These are phyloP conservation scores for Podosphaera leucotricha DNA, from an alignment of 2,329 filamentous ascomycete genomes.

Conservation along the genomic window DNA sequence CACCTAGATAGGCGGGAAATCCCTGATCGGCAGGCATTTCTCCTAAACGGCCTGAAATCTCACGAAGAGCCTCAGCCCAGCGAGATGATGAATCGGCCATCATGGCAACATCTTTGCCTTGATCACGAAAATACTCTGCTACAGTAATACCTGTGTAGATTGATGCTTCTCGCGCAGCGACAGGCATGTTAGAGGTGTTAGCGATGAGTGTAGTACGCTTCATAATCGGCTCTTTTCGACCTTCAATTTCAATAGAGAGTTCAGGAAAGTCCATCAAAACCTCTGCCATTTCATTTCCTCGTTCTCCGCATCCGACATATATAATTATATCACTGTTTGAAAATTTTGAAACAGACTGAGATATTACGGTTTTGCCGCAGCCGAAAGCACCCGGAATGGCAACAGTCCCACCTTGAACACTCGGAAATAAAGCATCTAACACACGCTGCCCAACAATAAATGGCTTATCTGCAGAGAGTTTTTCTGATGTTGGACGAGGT, in stretches of 20 bases:
- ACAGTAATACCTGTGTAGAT: conserved; percentile 85
- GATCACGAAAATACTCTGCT: conserved; percentile 90
- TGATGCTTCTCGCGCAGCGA: conserved; percentile 90
- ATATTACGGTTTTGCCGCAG: conserved; percentile 98
- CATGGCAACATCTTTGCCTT: conserved; percentile 95
- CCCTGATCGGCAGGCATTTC: conserved; percentile 99
- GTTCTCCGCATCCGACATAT: conserved; percentile 79
- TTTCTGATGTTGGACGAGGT: conserved; percentile 76
- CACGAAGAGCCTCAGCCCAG: conserved; percentile 96
- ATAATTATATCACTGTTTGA: conserved; percentile 98
- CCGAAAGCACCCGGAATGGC: conserved; percentile 97
- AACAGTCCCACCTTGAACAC: conserved; percentile 90
- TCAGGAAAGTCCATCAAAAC: conserved; percentile 99
- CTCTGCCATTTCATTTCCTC: conserved; percentile 98
- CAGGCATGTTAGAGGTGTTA: conserved; percentile 99
- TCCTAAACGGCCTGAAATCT: conserved; percentile 92
- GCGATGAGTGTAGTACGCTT: conserved; percentile 97
- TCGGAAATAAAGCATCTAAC: conserved; percentile 83
- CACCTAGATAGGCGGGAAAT: conserved; percentile 92
- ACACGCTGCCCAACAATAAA: conserved; percentile 96
- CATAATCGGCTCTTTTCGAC: conserved; percentile 96
- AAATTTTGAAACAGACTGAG: conserved; percentile 96
- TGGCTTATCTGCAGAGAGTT: conserved; percentile 66
- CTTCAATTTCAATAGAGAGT: conserved; percentile 82
- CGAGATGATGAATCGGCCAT: conserved; percentile 98